These are phyloP conservation scores for Debaryomyces castellii DNA, from an alignment of 805 yeast genomes.

Conservation along the genomic window DNA sequence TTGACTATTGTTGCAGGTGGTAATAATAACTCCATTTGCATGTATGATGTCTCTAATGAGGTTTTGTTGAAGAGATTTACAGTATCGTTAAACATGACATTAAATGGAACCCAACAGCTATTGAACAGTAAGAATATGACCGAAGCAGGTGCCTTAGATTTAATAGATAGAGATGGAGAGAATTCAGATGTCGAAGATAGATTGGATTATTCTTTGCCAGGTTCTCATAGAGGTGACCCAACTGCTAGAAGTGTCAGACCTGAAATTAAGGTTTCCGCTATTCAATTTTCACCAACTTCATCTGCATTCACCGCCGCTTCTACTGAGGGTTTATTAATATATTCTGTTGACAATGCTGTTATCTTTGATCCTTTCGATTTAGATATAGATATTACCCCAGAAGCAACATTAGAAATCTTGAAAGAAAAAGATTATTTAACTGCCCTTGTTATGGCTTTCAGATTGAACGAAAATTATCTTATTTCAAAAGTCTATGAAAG, in stretches of 20 bases:
- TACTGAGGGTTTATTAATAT: constrained; percentile 87
- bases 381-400: constrained; percentile 90
- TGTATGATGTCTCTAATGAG: constrained; percentile 86
- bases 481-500: constrained; percentile 72
- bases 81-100: constrained; percentile 84
- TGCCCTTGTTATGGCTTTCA: constrained; percentile 89
- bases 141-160: constrained; percentile 71
- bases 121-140: constrained; percentile 82
- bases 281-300: constrained; percentile 87
- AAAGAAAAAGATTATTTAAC: constrained; percentile 62
- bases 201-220: constrained; percentile 75
- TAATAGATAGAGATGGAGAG: constrained; percentile 84
- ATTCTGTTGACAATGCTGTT: constrained; percentile 70
- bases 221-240: constrained; percentile 76
- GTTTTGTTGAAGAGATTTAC: constrained; percentile 80
- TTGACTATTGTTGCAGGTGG: constrained; percentile 88
- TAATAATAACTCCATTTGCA: constrained; percentile 83
- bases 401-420: constrained; percentile 61
- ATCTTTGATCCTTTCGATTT: constrained; percentile 93
- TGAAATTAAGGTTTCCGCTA: constrained; percentile 74
- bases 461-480: constrained; percentile 79
- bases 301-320: constrained; percentile 91
- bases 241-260: constrained; percentile 75
- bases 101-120: constrained; percentile 81
- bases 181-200: constrained; percentile 83